A percentile compares a stretch with the other conserved stretches of the same genome.
Evolutionary conservation across 2,329 filamentous ascomycete species (phyloP).

Genomic region (Colletotrichum acutatum): DNA sequence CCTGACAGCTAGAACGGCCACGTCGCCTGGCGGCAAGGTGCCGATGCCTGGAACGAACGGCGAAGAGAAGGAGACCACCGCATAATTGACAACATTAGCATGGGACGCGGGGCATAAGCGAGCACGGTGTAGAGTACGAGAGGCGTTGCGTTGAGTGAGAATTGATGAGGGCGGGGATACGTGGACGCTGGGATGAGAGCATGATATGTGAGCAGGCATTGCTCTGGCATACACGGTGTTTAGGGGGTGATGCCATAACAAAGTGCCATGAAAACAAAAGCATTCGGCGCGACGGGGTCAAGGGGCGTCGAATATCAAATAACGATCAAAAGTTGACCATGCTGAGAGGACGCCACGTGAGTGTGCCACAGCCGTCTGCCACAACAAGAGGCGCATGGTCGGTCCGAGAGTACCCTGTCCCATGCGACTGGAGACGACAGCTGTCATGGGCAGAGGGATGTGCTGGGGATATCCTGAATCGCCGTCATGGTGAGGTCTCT

Average conservation of each 20-base stretch:
- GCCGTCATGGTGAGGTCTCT: background rate
- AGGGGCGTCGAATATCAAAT: conserved; percentile 6
- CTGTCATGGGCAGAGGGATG: conserved; percentile 7
- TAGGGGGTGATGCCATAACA: background rate
- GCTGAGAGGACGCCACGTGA: background rate
- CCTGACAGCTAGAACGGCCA: conserved; percentile 76
- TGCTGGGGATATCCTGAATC: conserved; percentile 6
- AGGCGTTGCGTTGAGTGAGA: conserved; percentile 26
- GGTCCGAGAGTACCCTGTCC: background rate
- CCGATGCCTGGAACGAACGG: conserved; percentile 60
- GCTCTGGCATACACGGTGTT: background rate
- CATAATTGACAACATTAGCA: conserved; percentile 5
- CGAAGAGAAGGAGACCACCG: conserved; percentile 29
- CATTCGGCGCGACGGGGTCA: background rate
- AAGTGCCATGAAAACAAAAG: background rate
- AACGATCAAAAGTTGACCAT: background rate
- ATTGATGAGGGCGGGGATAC: background rate
- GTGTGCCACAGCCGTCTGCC: background rate
- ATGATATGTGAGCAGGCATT: background rate
- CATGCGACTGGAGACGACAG: conserved; percentile 22
- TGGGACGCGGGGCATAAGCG: background rate
- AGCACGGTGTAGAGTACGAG: background rate
- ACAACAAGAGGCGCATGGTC: background rate
- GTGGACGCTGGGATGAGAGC: background rate
- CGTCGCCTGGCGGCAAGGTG: conserved; percentile 81